Evolutionary conservation across 2,329 filamentous ascomycete species (phyloP).

Genomic region (Zasmidium cellare): DNA sequence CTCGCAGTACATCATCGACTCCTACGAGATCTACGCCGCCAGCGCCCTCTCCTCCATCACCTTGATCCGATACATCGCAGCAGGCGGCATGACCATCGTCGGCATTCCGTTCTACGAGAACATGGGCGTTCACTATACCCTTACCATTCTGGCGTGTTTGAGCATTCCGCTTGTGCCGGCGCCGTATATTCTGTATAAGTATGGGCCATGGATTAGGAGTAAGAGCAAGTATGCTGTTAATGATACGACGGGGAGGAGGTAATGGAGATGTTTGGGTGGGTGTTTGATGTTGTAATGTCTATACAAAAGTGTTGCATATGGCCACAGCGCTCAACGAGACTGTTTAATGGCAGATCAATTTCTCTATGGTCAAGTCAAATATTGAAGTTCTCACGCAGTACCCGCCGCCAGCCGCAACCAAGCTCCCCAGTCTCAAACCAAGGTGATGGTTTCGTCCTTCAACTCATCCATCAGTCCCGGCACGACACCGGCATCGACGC

Average conservation of each 20-base stretch:
- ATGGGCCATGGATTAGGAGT: slow-evolving; percentile 26
- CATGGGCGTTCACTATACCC: slow-evolving; percentile 18
- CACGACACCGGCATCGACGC: too few species aligned
- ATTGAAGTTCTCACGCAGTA: too few species aligned
- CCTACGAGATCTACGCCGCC: slow-evolving; percentile 55
- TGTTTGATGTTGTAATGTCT: too few species aligned
- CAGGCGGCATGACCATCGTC: slow-evolving; percentile 43
- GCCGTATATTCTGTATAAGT: slow-evolving; percentile 19
- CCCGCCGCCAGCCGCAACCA: too few species aligned
- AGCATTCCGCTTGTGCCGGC: slow-evolving; percentile 16
- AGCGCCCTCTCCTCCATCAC: slow-evolving; percentile 47
- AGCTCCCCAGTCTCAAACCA: too few species aligned
- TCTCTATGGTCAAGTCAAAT: too few species aligned
- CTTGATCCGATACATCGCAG: slow-evolving; percentile 41
- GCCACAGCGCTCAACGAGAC: not conserved
- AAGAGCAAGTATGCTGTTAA: slow-evolving; percentile 35
- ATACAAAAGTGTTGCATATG: too few species aligned
- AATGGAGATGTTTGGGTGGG: not conserved
- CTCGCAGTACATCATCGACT: slow-evolving; percentile 57
- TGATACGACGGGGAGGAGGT: slow-evolving; percentile 3
- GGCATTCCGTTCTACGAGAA: slow-evolving; percentile 33
- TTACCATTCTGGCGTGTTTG: slow-evolving; percentile 21
- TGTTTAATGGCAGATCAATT: too few species aligned
- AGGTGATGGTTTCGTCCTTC: too few species aligned
- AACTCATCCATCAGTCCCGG: too few species aligned